Evolutionary conservation across 352 stramenopile species (phyloP).

Genomic region (Phytopythium oedochilum): DNA sequence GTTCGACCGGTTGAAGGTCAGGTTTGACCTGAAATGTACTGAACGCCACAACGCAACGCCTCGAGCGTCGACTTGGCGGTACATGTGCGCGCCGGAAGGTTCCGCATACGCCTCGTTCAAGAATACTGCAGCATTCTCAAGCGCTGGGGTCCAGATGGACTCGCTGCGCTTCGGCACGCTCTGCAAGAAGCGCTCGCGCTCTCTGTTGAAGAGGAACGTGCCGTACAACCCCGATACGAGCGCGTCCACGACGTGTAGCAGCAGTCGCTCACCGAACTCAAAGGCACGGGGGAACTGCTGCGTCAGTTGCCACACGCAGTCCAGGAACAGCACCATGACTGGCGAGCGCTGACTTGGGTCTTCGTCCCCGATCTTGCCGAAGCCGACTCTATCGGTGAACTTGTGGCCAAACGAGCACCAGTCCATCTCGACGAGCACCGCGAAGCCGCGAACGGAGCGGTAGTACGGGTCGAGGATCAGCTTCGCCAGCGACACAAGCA

Average conservation of each 20-base stretch:
- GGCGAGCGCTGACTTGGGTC: conserved; percentile 86
- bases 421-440: conserved; percentile 81
- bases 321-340: conserved; percentile 89
- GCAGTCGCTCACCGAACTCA: conserved; percentile 74
- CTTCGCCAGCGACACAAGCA: conserved; percentile 81
- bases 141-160: too few species aligned
- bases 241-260: conserved; percentile 69
- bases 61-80: too few species aligned
- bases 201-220: conserved; percentile 87
- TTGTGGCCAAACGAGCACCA: conserved; percentile 86
- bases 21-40: too few species aligned
- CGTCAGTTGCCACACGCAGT: conserved; percentile 84
- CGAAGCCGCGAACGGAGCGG: conserved; percentile 77
- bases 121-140: too few species aligned
- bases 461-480: conserved; percentile 89
- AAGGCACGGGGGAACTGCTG: conserved; percentile 81
- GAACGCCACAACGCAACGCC: too few species aligned
- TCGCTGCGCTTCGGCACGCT: too few species aligned
- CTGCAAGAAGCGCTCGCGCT: conserved; percentile 77
- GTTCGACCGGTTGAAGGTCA: too few species aligned
- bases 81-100: too few species aligned
- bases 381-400: conserved; percentile 82
- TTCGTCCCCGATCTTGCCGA: conserved; percentile 62
- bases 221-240: conserved; percentile 72
- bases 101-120: too few species aligned